A percentile compares a stretch with the other conserved stretches of the same genome.
Evolutionary conservation across 352 stramenopile genomes (phyloP).

Genomic region (Bremia lactucae): DNA sequence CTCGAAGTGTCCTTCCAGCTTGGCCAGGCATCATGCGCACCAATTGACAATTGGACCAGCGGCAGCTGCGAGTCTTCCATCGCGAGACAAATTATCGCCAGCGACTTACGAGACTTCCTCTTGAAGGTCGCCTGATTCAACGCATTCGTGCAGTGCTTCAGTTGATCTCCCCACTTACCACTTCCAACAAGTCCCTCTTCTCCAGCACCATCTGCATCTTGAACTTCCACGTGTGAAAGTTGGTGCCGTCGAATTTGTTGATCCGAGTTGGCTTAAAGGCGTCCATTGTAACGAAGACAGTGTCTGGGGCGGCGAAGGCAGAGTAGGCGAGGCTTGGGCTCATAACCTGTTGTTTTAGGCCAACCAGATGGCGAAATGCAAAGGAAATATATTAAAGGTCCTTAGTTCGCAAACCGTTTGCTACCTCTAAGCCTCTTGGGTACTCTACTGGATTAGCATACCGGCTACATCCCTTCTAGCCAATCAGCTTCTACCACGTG

Average conservation of each 20-base stretch:
- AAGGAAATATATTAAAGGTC: too few species aligned
- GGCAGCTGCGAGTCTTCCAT: neutral
- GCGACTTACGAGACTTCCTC: neutral
- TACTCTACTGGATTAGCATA: too few species aligned
- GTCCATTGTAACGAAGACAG: neutral
- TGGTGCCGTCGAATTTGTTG: neutral
- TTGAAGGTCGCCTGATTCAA: neutral
- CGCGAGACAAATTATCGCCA: neutral
- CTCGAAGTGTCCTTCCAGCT: slow-evolving; percentile 13
- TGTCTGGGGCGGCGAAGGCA: neutral
- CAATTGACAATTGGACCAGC: neutral
- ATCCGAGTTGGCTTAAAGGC: neutral
- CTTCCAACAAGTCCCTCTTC: too few species aligned
- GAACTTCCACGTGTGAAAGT: slow-evolving; percentile 20
- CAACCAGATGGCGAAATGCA: too few species aligned
- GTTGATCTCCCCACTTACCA: slow-evolving; percentile 3
- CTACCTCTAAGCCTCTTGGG: too few species aligned
- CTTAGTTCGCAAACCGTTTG: too few species aligned
- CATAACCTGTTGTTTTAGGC: too few species aligned
- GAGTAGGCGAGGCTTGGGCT: neutral
- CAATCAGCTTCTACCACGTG: too few species aligned
- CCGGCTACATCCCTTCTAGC: too few species aligned
- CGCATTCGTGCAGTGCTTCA: neutral
- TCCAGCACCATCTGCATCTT: slow-evolving; percentile 23
- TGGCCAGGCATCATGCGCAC: slow-evolving; percentile 1